phyloP scores from a whole-genome alignment of 2,329 filamentous ascomycete genomes.

The Cryphonectria parasitica region DNA sequence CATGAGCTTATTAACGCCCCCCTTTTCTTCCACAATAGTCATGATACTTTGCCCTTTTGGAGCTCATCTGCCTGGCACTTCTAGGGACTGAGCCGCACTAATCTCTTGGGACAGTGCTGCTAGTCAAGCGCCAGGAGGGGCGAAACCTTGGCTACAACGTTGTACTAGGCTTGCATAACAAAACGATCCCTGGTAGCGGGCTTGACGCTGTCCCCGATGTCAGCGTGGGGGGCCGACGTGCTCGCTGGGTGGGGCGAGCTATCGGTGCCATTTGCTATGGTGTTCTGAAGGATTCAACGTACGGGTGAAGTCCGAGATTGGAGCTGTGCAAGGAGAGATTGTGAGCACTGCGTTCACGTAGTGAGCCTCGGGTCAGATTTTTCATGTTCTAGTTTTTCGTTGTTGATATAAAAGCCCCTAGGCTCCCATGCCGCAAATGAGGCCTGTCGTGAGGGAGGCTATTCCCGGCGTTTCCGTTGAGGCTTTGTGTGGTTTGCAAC shows the following conservation, averaged over 20 bases:
- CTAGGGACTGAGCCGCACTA: background rate
- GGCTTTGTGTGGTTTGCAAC: background rate
- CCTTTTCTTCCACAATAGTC: background rate
- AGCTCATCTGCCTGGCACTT: background rate
- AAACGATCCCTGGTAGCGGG: background rate
- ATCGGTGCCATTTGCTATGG: background rate
- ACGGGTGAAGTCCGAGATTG: background rate
- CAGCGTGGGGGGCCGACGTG: background rate
- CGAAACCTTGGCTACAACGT: background rate
- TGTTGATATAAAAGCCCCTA: background rate
- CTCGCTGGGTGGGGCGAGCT: background rate
- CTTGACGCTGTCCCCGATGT: background rate
- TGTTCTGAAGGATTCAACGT: background rate
- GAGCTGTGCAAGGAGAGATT: background rate
- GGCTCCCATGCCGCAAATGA: background rate
- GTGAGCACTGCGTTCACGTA: background rate
- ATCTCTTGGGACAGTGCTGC: background rate
- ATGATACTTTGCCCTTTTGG: background rate
- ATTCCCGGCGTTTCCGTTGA: background rate
- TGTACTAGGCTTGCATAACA: background rate
- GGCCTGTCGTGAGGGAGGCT: background rate
- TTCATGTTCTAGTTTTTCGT: background rate
- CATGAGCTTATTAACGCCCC: constrained; percentile 3
- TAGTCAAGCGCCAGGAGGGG: background rate
- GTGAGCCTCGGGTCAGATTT: background rate